Base-by-base conservation (phyloP, 352 stramenopile genomes). In the Globisporangium camurandrum region DNA sequence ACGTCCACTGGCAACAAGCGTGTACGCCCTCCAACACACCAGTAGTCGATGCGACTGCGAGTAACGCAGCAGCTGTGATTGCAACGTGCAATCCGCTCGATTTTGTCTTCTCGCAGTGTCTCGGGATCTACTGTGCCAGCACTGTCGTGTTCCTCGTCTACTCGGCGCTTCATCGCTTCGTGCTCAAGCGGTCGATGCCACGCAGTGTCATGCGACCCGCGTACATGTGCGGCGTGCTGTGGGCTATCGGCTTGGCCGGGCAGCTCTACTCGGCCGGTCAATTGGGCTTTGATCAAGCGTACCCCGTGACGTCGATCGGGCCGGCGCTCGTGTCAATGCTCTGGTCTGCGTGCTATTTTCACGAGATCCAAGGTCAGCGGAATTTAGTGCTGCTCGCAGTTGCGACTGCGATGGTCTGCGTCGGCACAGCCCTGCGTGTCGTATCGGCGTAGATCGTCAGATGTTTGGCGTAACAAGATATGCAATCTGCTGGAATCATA, bases 251-350 rank as follows among this genome's bases (percentile, higher is more conserved):
- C 1, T 56, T 89, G 24, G 79, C 65, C 34, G 75, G 75, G 0
- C 75, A 90, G 54, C 68, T 90, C 40, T 83, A 86, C 57, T 76
- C 75, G n/a, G 72, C 81, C 27, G 81, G 81, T 8, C 62, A 66
- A 23, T 64, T 92, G 7, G 81, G 81, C 11, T 92, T 92, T 26
- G 78, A 92, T 52, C 70, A 89, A 50, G 81, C 78, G n/a, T 90
- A 88, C 61, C 81, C 78, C 20, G 66, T 92, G 27, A 81, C 75
- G 39, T 86, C 77, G 31, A 90, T 92, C 49, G 81, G 78, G 6
- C 81, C 78, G 0, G 81, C 78, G 12, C 88, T 89, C 70, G 68
- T 92, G 19, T 88, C 81, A 16, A 89, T 90, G 81, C 68, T 92
- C 46, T 92, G 81, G 81, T 89, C 78, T 0, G 81, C 78, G 4